Base-by-base conservation (phyloP, 2,329 filamentous ascomycete genomes). In the Lachnellula hyalina region DNA sequence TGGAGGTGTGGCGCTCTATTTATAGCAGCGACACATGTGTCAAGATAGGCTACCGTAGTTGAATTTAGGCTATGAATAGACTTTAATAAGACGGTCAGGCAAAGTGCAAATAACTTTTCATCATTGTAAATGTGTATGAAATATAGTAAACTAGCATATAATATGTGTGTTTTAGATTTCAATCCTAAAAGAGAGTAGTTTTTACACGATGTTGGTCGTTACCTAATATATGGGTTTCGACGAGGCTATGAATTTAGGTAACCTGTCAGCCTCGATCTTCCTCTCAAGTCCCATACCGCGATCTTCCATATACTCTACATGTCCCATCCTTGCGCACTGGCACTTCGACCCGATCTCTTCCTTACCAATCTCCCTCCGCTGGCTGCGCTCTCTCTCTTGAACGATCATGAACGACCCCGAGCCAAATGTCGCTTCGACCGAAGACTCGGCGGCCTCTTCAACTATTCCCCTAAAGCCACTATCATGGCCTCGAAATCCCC, bases 401-500 rank as follows among this genome's bases (percentile, higher is more conserved):
- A 17, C 35, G 21, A 59, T 28, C 38, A 59, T 59, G 57, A 52
- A 54, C 45, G 48, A 56, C 12, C 28, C 35, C 14, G 45, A 56
- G 42, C 12, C 47, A 52, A 59, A 53, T 41, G 23, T 35, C 28
- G 42, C 49, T 47, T 56, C 47, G 47, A 49, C 35, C 19, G 47
- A 54, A 48, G 56, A 41, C 25, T 23, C 35, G 32, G 28, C 34
- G 28, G 48, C 44, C 32, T 19, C 51, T 49, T 9, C 49, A 35
- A 28, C 21, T 25, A 38, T 34, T 19, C 40, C 47, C 45, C 41
- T 49, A 47, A 59, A 59, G 34, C 12, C 52, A 50, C 45, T 48
- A 51, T 54, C 57, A 42, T 59, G 57, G 57, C 17, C 54, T 19
- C 57, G 60, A 58, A 54, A 54, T 55, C 25, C n/a, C 41, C 59